Evolutionary conservation across 1,284 basidiomycete genomes (phyloP), one percentile per base, ranked within the genome.

Genomic region (Ganoderma resinaceum): DNA sequence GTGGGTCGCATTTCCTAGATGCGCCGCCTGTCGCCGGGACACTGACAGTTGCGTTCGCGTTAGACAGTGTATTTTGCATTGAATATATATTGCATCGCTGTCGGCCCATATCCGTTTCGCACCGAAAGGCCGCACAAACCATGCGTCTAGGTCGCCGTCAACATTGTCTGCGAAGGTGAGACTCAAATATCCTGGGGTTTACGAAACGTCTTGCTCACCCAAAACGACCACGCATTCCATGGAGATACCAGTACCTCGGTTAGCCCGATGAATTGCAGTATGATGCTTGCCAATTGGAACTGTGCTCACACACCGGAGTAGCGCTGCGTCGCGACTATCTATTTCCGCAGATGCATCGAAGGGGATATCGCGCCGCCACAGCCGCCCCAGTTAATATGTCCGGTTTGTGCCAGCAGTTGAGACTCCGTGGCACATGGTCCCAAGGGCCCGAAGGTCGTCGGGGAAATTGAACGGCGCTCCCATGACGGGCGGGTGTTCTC

Each of bases 401-500:
- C 46, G 23, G 46, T 49, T 49, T 12, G 46, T 12, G 46, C 23
- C 23, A 49, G 23, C 46, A 49, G 29, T 55, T 55, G 52, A 55
- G 52, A 18, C 29, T 6, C 16, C 12, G 26, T 49, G 42, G 61
- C 61, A 62, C 64, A 38, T 20, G 66, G 69, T 63, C 60, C 59
- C 52, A 40, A 53, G 63, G 60, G 62, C 58, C 62, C 66, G 60
- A 67, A 67, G 69, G 63, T 46, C 38, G 61, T 66, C 70, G 70
- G 66, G n/a, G 66, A 62, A 64, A 68, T 26, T 61, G 59, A 26
- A 59, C 33, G 46, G 64, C 43, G 60, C 62, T 66, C 55, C 64
- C 59, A 42, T 59, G 43, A 26, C 23, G 46, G 31, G 52, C 40
- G 38, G 46, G 29, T 40, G 43, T 67, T 70, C 69, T 65, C 69